These are phyloP conservation scores for Mortierella sp. DNA, from an alignment of 371 early-diverging fungal genomes.

Conservation along the genomic window DNA sequence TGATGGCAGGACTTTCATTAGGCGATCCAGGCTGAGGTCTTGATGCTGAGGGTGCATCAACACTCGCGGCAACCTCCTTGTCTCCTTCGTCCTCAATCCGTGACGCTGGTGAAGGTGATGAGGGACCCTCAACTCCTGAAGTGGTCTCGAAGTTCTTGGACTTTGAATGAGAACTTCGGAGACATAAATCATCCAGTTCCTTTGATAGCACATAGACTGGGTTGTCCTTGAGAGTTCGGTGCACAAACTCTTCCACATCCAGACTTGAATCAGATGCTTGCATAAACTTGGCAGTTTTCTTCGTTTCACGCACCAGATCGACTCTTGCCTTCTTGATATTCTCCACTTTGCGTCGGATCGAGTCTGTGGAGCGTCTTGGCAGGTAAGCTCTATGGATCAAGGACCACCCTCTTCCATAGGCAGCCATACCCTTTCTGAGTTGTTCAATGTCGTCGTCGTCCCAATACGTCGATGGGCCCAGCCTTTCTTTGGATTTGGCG, in stretches of 20 bases:
- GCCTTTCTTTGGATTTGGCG: not conserved
- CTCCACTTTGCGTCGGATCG: slow-evolving; percentile 42
- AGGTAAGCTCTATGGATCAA: slow-evolving; percentile 21
- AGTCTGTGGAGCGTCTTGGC: slow-evolving; percentile 25
- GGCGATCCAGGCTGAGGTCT: too few species aligned
- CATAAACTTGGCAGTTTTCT: not conserved
- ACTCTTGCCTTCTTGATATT: slow-evolving; percentile 19
- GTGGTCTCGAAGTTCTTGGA: too few species aligned
- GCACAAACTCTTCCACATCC: slow-evolving; percentile 11
- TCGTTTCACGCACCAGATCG: not conserved
- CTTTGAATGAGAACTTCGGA: too few species aligned
- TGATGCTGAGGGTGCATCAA: too few species aligned
- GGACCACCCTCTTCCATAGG: slow-evolving; percentile 24
- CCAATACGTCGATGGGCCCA: slow-evolving; percentile 25
- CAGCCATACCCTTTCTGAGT: slow-evolving; percentile 12
- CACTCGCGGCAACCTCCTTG: too few species aligned
- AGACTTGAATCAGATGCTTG: slow-evolving; percentile 1
- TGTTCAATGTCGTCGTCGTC: slow-evolving; percentile 8
- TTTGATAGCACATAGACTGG: not conserved
- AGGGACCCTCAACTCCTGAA: too few species aligned
- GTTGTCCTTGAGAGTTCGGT: not conserved
- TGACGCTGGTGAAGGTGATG: too few species aligned
- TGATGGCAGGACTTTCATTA: too few species aligned
- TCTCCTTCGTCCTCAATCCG: too few species aligned
- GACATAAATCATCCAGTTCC: slow-evolving; percentile 1